Percentiles rank a stretch among this genome's conserved stretches.
These are phyloP conservation scores for Ophioceras dolichostomum DNA, from an alignment of 2,329 filamentous ascomycete species.

Conservation along the genomic window DNA sequence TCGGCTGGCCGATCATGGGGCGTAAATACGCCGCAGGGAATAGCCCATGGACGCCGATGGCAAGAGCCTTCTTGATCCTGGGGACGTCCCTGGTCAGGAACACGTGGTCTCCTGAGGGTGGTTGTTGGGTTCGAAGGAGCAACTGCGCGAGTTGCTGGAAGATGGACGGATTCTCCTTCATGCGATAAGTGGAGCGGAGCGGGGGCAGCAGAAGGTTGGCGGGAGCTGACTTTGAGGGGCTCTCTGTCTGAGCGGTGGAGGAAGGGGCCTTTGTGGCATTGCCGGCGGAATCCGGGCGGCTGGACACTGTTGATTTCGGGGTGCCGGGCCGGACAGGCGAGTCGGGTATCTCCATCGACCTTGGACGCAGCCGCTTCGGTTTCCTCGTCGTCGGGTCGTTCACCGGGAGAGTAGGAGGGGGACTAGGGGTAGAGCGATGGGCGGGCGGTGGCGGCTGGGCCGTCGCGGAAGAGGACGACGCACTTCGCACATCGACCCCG, in stretches of 20 bases:
- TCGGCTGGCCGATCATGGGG: constrained; percentile 88
- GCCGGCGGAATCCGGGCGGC: constrained; percentile 10
- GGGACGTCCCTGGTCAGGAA: constrained; percentile 56
- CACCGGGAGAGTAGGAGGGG: no score
- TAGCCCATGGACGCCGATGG: constrained; percentile 88
- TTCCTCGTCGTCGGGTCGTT: no score
- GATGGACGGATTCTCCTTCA: constrained; percentile 57
- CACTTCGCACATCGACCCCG: no score
- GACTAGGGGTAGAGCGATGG: no score
- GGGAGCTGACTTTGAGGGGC: constrained; percentile 23
- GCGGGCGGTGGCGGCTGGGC: no score
- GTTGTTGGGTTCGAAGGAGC: constrained; percentile 41
- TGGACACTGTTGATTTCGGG: constrained; percentile 17
- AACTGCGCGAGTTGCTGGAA: constrained; percentile 53
- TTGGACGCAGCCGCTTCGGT: constrained; percentile 31
- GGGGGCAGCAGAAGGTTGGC: constrained; percentile 58
- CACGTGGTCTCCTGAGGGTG: constrained; percentile 53
- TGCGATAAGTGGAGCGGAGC: constrained; percentile 54
- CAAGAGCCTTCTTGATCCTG: constrained; percentile 72
- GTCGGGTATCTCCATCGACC: constrained; percentile 34
- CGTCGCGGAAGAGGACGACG: no score
- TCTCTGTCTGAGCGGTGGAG: constrained; percentile 4
- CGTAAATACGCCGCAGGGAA: constrained; percentile 81
- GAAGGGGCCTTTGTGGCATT: constrained; percentile 29
- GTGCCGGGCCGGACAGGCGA: constrained; percentile 20